Base-by-base conservation (phyloP, 495 filamentous ascomycete genomes). In the Annulohypoxylon stygium region DNA sequence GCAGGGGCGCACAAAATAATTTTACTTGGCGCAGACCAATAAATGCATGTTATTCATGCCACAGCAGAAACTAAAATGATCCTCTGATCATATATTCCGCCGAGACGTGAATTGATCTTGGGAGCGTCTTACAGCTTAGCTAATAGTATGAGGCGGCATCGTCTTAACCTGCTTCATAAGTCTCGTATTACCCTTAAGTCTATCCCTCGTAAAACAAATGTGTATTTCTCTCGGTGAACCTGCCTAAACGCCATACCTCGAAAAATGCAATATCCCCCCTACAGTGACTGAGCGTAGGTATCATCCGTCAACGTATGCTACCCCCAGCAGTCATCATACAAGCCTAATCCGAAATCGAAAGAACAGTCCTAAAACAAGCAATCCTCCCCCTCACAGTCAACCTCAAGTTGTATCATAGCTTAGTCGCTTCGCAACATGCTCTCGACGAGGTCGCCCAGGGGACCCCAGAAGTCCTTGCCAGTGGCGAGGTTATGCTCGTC, bases 381-480 rank as follows among this genome's bases (percentile, higher is more conserved):
- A 47, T 18, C 0, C 2, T 2, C 20, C 43, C 43, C 12, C 43
- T 47, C 43, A 20, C 16, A 4, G 6, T 16, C 18, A 1, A 26
- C 14, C 0, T n/a, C 4, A 1, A 39, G 36, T 39, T 7, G 11
- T 10, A 6, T 7, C 36, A 12, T 4, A 50, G 9, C 16, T 88
- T 70, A 97, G 82, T 99, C 97, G 77, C 94, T 97, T 79, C 89
- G 91, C 83, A 99, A 79, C 93, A 99, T 99, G 71, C 92, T 97
- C 78, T 98, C 96, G 41, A 99, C 96, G 76, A 99, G 83, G 81
- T 99, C 96, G 20, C 94, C 94, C 65, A 99, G 81, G n/a, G 96
- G 96, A 0, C 96, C 96, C 91, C 93, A 99, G 85, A 93, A 99
- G 79, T 98, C 97, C 84, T 97, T 97, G 69, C 93, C 94, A 77